Conservation (phyloP, 805 yeast species). For the Lipomyces lipofer region DNA sequence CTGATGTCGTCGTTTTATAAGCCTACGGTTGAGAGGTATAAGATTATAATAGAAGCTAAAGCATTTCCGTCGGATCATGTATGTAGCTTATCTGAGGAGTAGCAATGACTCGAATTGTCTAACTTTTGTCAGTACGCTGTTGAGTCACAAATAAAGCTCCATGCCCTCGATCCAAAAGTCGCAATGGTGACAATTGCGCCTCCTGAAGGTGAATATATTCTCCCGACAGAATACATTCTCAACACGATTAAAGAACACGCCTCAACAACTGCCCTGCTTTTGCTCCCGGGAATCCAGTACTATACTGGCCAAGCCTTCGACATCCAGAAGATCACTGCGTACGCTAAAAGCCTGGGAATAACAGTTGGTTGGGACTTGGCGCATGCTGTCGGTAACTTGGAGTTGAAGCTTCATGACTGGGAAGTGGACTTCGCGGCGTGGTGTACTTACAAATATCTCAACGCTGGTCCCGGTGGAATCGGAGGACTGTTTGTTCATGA, state of each 20-base stretch:
- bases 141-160: slow-evolving; percentile 65
- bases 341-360: slow-evolving; percentile 54
- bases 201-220: slow-evolving; percentile 53
- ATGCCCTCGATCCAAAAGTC: slow-evolving; percentile 53
- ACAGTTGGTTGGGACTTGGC: slow-evolving; percentile 92
- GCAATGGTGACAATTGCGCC: slow-evolving; percentile 68
- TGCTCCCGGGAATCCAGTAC: slow-evolving; percentile 87
- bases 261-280: slow-evolving; percentile 66
- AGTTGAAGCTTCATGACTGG: slow-evolving; percentile 79
- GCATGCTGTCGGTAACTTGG: slow-evolving; percentile 89
- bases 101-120: background rate
- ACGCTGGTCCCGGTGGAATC: slow-evolving; percentile 91
- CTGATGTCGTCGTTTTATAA: slow-evolving; percentile 71
- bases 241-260: slow-evolving; percentile 54
- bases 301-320: slow-evolving; percentile 89
- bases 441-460: slow-evolving; percentile 90
- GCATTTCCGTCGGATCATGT: slow-evolving; percentile 87
- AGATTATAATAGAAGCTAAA: slow-evolving; percentile 78
- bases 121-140: slow-evolving; percentile 58
- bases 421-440: slow-evolving; percentile 89
- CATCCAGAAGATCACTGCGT: slow-evolving; percentile 64
- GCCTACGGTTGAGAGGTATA: slow-evolving; percentile 56
- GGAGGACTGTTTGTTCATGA: slow-evolving; percentile 83
- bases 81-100: background rate
- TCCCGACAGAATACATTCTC: slow-evolving; percentile 66